Base-by-base conservation (phyloP, 345 rosid species). In the Eucalyptus lansdowneana region DNA sequence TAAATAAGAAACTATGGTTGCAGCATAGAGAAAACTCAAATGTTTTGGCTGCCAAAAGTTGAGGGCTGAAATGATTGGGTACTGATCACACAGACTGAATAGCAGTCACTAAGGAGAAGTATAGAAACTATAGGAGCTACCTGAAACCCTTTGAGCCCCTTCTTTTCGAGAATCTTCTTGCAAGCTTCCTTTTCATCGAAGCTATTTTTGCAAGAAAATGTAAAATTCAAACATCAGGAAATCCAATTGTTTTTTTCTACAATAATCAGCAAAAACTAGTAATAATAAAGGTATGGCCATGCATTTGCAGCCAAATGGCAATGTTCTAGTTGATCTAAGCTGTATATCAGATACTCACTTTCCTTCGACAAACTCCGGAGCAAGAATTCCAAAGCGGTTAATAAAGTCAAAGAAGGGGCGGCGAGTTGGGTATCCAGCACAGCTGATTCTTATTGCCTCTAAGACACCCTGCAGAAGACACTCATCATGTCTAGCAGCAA, bases 351-450 rank as follows among this genome's bases (percentile, higher is more conserved):
- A 49, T 56, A 92, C 99, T 93, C 95, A 96, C 99, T 93, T 96
- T 92, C 97, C 98, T 91, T 97, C 98, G 67, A 97, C 90, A 90
- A 90, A 93, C 81, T 94, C 94, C 1, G 97, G 92, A 60, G 91
- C 92, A 80, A 98, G 98, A 94, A 98, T 94, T 87, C 99, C 99
- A 86, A 98, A 98, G 86, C 99, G 93, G 91, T 95, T 96, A n/a
- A 94, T 87, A 92, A 98, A 98, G 94, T 98, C 99, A 72, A 96
- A 98, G 91, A 97, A 98, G 65, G 98, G 95, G 76, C 92, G 94
- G 27, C 99, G 98, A 92, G 99, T 98, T 81, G 99, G 99, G 91
- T 95, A 98, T 53, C 99, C 99, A 25, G 99, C 99, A 87, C 98
- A 96, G 90, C 99, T 98, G 90, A 98, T 98, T 94, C 99, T 95